Percentiles rank a stretch among this genome's conserved stretches.
Evolutionary conservation across 768 basidiomycete genomes (phyloP).

Genomic region (Asterophora lycoperdoides): DNA sequence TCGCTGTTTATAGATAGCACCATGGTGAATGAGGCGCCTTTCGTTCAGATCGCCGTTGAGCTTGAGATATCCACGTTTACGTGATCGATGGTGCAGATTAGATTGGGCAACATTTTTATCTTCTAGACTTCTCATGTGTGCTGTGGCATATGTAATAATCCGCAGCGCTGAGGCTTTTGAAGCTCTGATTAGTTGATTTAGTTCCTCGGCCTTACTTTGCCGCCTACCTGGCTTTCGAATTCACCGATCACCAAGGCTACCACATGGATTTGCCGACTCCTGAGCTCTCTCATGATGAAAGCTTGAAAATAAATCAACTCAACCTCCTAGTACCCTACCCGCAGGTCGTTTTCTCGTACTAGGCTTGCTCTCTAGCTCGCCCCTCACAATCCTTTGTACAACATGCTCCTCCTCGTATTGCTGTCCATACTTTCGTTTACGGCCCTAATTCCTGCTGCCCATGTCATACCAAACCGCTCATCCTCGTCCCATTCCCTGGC

Average conservation of each 20-base stretch:
- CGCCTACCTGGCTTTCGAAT: neutral
- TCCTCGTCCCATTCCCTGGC: constrained; percentile 5
- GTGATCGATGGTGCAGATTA: constrained; percentile 3
- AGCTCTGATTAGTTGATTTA: neutral
- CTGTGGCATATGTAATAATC: neutral
- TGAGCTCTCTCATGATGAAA: constrained; percentile 6
- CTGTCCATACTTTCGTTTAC: constrained; percentile 4
- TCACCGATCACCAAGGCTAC: constrained; percentile 19
- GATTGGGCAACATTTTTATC: neutral
- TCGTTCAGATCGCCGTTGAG: neutral
- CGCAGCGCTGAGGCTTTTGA: neutral
- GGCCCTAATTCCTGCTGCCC: neutral
- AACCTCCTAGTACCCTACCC: neutral
- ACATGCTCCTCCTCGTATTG: constrained; percentile 6
- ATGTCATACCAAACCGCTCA: constrained; percentile 2
- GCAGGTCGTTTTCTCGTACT: constrained; percentile 10
- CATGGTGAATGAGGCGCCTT: too few relatives aligned
- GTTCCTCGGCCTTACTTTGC: neutral
- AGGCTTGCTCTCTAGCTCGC: constrained; percentile 26
- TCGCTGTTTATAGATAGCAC: neutral
- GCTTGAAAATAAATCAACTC: constrained; percentile 10
- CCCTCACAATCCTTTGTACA: constrained; percentile 32
- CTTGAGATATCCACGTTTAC: neutral
- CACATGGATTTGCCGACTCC: constrained; percentile 7
- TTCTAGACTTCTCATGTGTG: neutral